Evolutionary conservation across 225 moss, liverwort and hornwort species (phyloP).

Genomic region (Anthoceros angustus): DNA sequence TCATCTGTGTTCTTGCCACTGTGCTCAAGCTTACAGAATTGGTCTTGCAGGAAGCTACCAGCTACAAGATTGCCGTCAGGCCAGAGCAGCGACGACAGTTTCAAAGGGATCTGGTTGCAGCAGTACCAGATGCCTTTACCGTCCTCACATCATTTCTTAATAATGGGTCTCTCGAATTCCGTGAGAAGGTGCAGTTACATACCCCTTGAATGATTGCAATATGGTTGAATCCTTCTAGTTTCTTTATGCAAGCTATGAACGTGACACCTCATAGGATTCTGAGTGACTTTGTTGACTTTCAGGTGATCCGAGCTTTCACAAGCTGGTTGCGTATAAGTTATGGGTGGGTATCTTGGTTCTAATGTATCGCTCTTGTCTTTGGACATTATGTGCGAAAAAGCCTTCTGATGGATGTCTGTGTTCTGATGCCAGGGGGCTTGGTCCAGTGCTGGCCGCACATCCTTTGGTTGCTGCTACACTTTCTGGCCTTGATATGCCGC

Average conservation of each 20-base stretch:
- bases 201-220: too few relatives aligned
- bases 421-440: slow-evolving; percentile 34
- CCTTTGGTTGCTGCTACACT: slow-evolving; percentile 74
- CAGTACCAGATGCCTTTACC: slow-evolving; percentile 65
- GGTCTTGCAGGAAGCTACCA: slow-evolving; percentile 59
- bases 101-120: slow-evolving; percentile 70
- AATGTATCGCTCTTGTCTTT: too few relatives aligned
- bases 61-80: slow-evolving; percentile 85
- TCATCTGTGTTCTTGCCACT: too few relatives aligned
- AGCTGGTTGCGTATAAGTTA: slow-evolving; percentile 89
- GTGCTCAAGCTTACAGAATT: background rate
- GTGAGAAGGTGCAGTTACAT: slow-evolving; percentile 56
- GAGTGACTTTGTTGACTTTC: background rate
- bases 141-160: slow-evolving; percentile 69
- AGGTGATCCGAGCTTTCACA: slow-evolving; percentile 82
- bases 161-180: slow-evolving; percentile 42
- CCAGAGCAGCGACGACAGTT: slow-evolving; percentile 90
- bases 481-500: slow-evolving; percentile 62
- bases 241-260: background rate
- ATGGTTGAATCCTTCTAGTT: background rate
- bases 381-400: background rate
- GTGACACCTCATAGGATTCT: background rate
- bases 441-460: slow-evolving; percentile 72
- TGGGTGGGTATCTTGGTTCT: slow-evolving; percentile 36
- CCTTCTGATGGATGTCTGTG: background rate